A percentile compares a stretch with the other conserved stretches of the same genome.
Evolutionary conservation across 129 eudicot genomes (phyloP).

Genomic region (Saussurea involucrata): DNA sequence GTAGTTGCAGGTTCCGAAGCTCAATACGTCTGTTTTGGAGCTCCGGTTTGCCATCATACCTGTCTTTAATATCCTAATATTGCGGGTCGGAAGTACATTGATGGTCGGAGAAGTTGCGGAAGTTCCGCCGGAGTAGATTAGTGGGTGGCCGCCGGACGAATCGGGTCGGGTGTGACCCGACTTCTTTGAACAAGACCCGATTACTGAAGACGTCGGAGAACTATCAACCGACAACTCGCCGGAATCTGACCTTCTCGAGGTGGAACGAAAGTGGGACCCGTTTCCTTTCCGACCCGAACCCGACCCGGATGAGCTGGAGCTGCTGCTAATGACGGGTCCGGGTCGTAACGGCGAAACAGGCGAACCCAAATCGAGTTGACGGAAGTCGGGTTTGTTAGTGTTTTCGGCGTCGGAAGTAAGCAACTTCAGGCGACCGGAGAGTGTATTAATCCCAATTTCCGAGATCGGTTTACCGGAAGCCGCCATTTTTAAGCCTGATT

Average conservation of each 20-base stretch:
- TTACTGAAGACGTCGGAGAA: slow-evolving; percentile 41
- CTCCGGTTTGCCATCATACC: slow-evolving; percentile 53
- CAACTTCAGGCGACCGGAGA: slow-evolving; percentile 29
- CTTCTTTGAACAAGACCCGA: slow-evolving; percentile 15
- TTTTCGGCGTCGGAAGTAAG: slow-evolving; percentile 22
- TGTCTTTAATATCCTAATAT: slow-evolving; percentile 47
- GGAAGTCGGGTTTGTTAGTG: slow-evolving; percentile 70
- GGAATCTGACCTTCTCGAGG: slow-evolving; percentile 24
- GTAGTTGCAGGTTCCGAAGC: slow-evolving; percentile 64
- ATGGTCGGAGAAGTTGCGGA: slow-evolving; percentile 58
- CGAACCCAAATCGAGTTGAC: slow-evolving; percentile 82
- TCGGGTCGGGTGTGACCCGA: slow-evolving; percentile 50
- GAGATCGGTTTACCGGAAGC: slow-evolving; percentile 25
- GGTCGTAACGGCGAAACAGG: slow-evolving; percentile 68
- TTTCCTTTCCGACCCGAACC: slow-evolving; percentile 50
- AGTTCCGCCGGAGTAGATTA: slow-evolving; percentile 23
- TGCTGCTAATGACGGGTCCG: slow-evolving; percentile 29
- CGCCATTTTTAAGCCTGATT: slow-evolving; percentile 11
- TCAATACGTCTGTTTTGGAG: slow-evolving; percentile 55
- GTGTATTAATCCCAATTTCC: slow-evolving; percentile 32
- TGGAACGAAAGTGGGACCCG: background rate
- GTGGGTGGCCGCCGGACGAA: slow-evolving; percentile 25
- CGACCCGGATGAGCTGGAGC: slow-evolving; percentile 92
- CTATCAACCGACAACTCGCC: slow-evolving; percentile 78
- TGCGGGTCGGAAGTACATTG: slow-evolving; percentile 65